phyloP scores from a whole-genome alignment of 2,329 filamentous ascomycete species.

The Xylaria sp. region DNA sequence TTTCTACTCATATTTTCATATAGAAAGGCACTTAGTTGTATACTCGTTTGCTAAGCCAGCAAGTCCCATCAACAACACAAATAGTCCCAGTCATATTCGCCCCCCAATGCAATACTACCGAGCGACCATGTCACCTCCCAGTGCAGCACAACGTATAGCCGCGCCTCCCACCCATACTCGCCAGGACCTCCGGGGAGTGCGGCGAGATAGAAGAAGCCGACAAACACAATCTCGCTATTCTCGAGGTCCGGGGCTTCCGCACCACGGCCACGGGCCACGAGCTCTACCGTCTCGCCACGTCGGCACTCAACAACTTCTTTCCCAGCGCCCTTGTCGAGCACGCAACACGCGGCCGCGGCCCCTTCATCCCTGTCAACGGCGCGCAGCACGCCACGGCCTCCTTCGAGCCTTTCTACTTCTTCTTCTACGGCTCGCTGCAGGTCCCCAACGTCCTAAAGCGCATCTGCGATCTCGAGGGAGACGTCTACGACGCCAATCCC shows the following conservation, averaged over 20 bases:
- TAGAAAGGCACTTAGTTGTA: no score
- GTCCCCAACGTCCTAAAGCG: background rate
- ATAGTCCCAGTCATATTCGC: background rate
- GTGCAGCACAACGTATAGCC: background rate
- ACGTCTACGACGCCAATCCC: background rate
- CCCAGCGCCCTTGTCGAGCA: no score
- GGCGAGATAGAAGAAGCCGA: background rate
- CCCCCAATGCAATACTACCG: background rate
- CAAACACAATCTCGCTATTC: conserved; percentile 10
- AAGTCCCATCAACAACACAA: background rate
- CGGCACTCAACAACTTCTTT: background rate
- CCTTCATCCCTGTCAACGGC: no score
- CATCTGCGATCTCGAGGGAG: conserved; percentile 3
- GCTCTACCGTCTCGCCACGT: conserved; percentile 16
- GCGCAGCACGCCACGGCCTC: background rate
- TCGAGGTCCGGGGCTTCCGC: conserved; percentile 27
- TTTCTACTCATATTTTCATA: background rate
- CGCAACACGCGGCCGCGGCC: no score
- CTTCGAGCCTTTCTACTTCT: conserved; percentile 39
- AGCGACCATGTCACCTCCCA: background rate
- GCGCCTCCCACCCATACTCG: background rate
- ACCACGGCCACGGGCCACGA: conserved; percentile 17
- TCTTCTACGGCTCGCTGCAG: conserved; percentile 39
- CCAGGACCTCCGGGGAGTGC: background rate
- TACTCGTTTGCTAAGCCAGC: background rate